These are phyloP conservation scores for Cardamine resedifolia DNA, from an alignment of 345 rosid species.

Conservation along the genomic window DNA sequence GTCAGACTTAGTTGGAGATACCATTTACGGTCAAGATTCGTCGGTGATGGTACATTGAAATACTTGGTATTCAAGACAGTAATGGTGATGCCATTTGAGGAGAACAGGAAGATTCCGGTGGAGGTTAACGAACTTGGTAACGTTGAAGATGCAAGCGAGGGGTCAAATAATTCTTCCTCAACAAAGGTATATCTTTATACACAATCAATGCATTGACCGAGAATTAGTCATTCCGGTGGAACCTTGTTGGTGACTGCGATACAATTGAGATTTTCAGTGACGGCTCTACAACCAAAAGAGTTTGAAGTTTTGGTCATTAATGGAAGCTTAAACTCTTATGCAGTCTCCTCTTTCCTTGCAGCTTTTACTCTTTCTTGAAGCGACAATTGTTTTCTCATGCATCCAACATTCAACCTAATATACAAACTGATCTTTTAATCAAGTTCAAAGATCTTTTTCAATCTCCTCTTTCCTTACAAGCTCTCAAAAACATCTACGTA, in stretches of 20 bases:
- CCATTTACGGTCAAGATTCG: neutral
- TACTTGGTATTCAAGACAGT: too few species aligned
- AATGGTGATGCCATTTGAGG: neutral
- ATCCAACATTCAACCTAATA: too few species aligned
- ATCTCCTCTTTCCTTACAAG: neutral
- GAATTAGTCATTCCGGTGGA: neutral
- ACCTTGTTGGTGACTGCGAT: neutral
- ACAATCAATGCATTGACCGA: conserved; percentile 54
- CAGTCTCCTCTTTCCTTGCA: neutral
- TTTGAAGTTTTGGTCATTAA: neutral
- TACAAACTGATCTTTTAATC: too few species aligned
- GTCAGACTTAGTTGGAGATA: neutral
- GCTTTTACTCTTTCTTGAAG: neutral
- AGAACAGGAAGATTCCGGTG: neutral
- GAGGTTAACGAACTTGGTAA: neutral
- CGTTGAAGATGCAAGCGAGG: conserved; percentile 52
- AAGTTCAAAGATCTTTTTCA: too few species aligned
- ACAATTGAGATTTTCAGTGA: neutral
- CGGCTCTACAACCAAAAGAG: too few species aligned
- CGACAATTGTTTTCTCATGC: neutral
- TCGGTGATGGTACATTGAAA: neutral
- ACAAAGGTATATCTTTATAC: conserved; percentile 66
- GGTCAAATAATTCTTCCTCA: conserved; percentile 51
- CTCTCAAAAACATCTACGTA: neutral
- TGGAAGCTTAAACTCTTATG: neutral